A percentile compares a stretch with the other conserved stretches of the same genome.
Evolutionary conservation across 805 yeast species (phyloP).

Genomic region (Wickerhamomyces canadensis): DNA sequence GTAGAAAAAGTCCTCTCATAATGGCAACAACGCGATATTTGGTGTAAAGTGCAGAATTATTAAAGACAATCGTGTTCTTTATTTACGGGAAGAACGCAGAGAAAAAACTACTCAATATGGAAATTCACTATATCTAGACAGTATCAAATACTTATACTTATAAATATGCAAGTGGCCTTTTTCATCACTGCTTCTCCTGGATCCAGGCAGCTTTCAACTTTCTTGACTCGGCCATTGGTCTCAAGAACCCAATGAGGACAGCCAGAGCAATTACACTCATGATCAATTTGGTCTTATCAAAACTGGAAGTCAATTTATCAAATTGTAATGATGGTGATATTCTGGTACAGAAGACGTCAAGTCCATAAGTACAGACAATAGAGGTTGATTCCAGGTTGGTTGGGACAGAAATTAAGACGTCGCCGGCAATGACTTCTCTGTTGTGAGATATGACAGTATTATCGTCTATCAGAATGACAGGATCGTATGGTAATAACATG

Average conservation of each 20-base stretch:
- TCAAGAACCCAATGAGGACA: constrained; percentile 39
- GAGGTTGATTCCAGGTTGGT: constrained; percentile 82
- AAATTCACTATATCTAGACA: too few species aligned
- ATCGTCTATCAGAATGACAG: constrained; percentile 49
- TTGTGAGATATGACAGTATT: constrained; percentile 45
- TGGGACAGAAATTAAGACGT: constrained; percentile 39
- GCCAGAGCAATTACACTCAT: constrained; percentile 52
- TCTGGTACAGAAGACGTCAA: constrained; percentile 73
- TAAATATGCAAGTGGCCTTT: too few species aligned
- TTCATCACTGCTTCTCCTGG: constrained; percentile 3
- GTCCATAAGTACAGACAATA: constrained; percentile 57
- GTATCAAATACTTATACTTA: too few species aligned
- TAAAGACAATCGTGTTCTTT: too few species aligned
- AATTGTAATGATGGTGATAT: constrained; percentile 79
- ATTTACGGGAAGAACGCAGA: too few species aligned
- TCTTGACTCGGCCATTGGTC: constrained; percentile 52
- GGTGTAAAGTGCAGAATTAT: too few species aligned
- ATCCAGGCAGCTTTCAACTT: constrained; percentile 36
- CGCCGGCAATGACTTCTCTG: constrained; percentile 32
- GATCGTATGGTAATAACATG: constrained; percentile 57
- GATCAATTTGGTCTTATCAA: constrained; percentile 60
- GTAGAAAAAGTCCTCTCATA: too few species aligned
- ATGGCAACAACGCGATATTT: too few species aligned
- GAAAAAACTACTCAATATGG: too few species aligned
- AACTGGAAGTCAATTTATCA: constrained; percentile 63